These are phyloP conservation scores for Akebia trifoliata DNA, from an alignment of 164 flowering plant genomes.

Conservation along the genomic window DNA sequence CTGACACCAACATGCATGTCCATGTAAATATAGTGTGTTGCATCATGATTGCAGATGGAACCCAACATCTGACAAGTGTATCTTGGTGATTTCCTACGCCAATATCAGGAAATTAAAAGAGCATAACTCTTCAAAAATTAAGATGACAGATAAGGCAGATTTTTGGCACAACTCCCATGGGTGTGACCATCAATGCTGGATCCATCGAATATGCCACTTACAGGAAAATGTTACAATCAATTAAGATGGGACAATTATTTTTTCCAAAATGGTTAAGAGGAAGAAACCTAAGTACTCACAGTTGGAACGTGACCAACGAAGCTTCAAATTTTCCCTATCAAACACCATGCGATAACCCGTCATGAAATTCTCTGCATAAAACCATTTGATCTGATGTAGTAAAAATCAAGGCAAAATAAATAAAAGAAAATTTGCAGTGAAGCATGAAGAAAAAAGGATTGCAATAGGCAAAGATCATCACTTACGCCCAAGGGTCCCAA, in stretches of 20 bases:
- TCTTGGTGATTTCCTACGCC: no score
- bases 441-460: neutral
- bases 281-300: constrained; percentile 52
- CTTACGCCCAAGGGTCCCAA: constrained; percentile 82
- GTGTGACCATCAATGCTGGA: no score
- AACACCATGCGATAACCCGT: constrained; percentile 79
- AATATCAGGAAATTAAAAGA: no score
- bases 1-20: no score
- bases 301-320: constrained; percentile 80
- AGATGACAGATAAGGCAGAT: no score
- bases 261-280: neutral
- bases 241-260: neutral
- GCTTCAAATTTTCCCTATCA: constrained; percentile 70
- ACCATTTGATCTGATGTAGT: neutral
- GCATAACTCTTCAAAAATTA: no score
- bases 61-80: no score
- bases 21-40: no score
- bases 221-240: neutral
- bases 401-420: neutral
- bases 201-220: neutral
- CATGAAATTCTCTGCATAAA: constrained; percentile 83
- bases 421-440: neutral
- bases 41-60: no score
- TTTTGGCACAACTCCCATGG: no score
- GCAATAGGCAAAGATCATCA: neutral